phyloP scores from a whole-genome alignment of 495 filamentous ascomycete genomes.

The Penicillium salamii region DNA sequence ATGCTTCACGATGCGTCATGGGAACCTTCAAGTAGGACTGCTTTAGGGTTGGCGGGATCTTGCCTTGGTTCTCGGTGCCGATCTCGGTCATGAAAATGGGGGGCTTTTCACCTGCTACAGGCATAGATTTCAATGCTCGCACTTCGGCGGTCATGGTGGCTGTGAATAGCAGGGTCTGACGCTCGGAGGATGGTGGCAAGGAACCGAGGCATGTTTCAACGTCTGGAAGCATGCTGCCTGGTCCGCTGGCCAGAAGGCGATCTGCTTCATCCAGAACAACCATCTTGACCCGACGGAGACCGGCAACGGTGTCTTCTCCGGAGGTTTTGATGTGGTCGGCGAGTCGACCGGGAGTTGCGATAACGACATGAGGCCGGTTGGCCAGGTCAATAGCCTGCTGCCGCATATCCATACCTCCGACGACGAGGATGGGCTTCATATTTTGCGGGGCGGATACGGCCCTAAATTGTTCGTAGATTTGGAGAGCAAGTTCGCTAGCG shows the following conservation, averaged over 20 bases:
- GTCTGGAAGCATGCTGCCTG: constrained; percentile 88
- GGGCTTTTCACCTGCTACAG: constrained; percentile 60
- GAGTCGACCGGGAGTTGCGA: constrained; percentile 90
- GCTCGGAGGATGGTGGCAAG: constrained; percentile 66
- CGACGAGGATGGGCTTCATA: constrained; percentile 81
- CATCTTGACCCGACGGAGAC: constrained; percentile 71
- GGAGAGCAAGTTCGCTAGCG: constrained; percentile 80
- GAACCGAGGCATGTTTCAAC: constrained; percentile 81
- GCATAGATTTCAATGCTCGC: constrained; percentile 71
- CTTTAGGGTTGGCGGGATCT: constrained; percentile 74
- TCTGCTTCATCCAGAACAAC: constrained; percentile 97
- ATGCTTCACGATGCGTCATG: constrained; percentile 87
- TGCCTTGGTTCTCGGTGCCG: constrained; percentile 60
- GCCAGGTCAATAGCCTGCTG: constrained; percentile 80
- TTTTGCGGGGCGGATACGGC: constrained; percentile 83
- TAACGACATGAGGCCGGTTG: constrained; percentile 81
- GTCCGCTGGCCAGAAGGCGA: constrained; percentile 71
- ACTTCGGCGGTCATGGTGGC: constrained; percentile 95
- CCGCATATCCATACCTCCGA: constrained; percentile 90
- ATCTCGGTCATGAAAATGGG: constrained; percentile 89
- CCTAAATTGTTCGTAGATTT: constrained; percentile 93
- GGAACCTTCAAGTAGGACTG: constrained; percentile 86
- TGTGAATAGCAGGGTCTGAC: constrained; percentile 94
- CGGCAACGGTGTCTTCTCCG: constrained; percentile 82
- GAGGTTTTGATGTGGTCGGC: constrained; percentile 92